Base-by-base conservation (phyloP, 2,329 filamentous ascomycete species). In the Diplodia scrobiculata region DNA sequence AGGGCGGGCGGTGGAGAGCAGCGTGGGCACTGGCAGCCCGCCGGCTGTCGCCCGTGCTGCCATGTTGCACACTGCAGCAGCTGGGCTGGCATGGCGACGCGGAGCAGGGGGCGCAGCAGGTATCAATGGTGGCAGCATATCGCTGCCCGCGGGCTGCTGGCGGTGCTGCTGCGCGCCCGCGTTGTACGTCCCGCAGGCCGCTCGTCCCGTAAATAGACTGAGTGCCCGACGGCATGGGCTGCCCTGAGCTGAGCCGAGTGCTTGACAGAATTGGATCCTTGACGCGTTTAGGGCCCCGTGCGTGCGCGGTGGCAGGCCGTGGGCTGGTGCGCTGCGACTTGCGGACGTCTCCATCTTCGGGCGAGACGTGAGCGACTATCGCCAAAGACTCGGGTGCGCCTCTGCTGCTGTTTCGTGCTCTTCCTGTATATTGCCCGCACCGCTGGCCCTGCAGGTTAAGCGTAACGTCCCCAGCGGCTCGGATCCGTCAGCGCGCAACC, bases 361-460 rank as follows among this genome's bases (percentile, higher is more conserved):
- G 55, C 55, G 38, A 48, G 14, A 48, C 17, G 55, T 47, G 38
- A 59, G 55, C 55, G 55, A 59, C 55, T 62, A 62, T 62, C 58
- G 21, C 58, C 45, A 62, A 48, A 47, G 55, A 60, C 55, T 60
- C 55, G 54, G 36, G 54, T 59, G 54, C 54, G 21, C 36, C 41
- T 47, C 55, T 63, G 7, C 54, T 66, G 34, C 34, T 32, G 34
- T 36, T 36, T 36, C 34, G 55, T 51, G 48, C 64, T 54, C 27
- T 48, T 48, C 38, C 47, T 50, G 58, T 50, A 62, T 62, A 62
- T 62, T 62, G 58, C 58, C 58, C 58, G 58, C 63, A 54, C 32
- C 51, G 51, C 65, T 50, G 55, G 45, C 65, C 58, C 64, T 66
- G 64, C 64, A 66, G 55, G 54, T 60, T 48, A 48, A 36, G 48